A percentile compares a stretch with the other conserved stretches of the same genome.
These are phyloP conservation scores for Marasmius fiardii DNA, from an alignment of 1,284 basidiomycete genomes.

Conservation along the genomic window DNA sequence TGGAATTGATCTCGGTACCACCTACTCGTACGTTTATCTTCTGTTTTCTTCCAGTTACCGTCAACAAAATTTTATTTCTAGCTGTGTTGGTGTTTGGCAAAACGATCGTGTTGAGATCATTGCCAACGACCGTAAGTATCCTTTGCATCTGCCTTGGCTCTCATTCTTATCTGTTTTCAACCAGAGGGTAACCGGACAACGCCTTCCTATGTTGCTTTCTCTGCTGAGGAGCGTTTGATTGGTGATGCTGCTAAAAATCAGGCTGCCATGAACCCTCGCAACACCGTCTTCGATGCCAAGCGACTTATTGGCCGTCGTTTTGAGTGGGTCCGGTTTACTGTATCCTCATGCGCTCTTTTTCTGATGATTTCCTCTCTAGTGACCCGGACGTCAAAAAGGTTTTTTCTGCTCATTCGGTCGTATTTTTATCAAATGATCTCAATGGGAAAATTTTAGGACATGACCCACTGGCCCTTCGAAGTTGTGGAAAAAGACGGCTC, in stretches of 20 bases:
- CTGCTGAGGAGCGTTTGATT: slow-evolving; percentile 95
- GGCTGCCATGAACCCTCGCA: slow-evolving; percentile 93
- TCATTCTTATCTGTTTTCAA: slow-evolving; percentile 12
- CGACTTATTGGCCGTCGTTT: slow-evolving; percentile 96
- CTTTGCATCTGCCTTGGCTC: slow-evolving; percentile 6
- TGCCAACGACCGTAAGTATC: slow-evolving; percentile 86
- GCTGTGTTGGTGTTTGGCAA: slow-evolving; percentile 97
- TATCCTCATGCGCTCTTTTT: slow-evolving; percentile 12
- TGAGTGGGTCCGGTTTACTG: slow-evolving; percentile 56
- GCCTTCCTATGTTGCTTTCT: slow-evolving; percentile 99
- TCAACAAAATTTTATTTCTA: slow-evolving; percentile 27
- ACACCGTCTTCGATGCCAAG: slow-evolving; percentile 97
- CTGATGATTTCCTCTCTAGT: slow-evolving; percentile 33
- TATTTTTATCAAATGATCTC: slow-evolving; percentile 7
- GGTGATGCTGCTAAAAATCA: slow-evolving; percentile 99
- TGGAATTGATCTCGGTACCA: slow-evolving; percentile 92
- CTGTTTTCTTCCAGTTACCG: slow-evolving; percentile 2
- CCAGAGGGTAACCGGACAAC: slow-evolving; percentile 98
- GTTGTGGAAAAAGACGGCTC: slow-evolving; percentile 93
- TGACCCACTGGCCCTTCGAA: slow-evolving; percentile 93
- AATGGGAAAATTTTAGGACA: slow-evolving; percentile 50
- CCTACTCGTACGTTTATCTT: slow-evolving; percentile 70
- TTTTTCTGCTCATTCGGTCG: slow-evolving; percentile 5
- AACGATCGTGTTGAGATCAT: slow-evolving; percentile 99
- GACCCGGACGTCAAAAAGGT: slow-evolving; percentile 88